phyloP scores from a whole-genome alignment of 1,284 basidiomycete species.

The Chalciporus piperatoides region DNA sequence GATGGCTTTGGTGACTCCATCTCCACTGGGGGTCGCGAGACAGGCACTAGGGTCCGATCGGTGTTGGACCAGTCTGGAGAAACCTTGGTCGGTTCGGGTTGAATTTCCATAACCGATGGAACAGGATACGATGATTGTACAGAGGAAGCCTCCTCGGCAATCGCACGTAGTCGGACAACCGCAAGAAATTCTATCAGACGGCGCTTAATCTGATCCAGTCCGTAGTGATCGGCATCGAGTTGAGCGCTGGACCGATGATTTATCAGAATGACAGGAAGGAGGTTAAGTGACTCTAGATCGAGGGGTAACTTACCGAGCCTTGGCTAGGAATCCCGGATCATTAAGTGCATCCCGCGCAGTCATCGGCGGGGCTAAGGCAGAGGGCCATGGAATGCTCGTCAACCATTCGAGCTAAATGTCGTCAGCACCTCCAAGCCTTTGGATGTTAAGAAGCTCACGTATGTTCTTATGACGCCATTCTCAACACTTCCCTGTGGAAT shows the following conservation, averaged over 20 bases:
- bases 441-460: conserved; percentile 41
- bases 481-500: conserved; percentile 77
- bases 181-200: conserved; percentile 88
- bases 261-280: conserved; percentile 5
- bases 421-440: conserved; percentile 13
- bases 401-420: conserved; percentile 73
- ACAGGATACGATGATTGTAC: not conserved
- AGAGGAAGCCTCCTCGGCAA: conserved; percentile 36
- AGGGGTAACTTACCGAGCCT: conserved; percentile 41
- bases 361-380: conserved; percentile 30
- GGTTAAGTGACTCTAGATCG: not conserved
- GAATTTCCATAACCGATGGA: not conserved
- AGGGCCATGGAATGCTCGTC: conserved; percentile 74
- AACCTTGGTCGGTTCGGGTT: conserved; percentile 7
- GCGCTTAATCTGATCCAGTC: conserved; percentile 87
- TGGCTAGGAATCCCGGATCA: conserved; percentile 55
- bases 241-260: conserved; percentile 43
- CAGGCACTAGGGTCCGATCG: conserved; percentile 22
- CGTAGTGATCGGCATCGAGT: conserved; percentile 85
- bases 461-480: conserved; percentile 72
- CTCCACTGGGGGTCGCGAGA: conserved; percentile 12
- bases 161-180: conserved; percentile 75
- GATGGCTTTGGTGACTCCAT: conserved; percentile 8
- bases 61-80: conserved; percentile 16
- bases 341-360: conserved; percentile 37